Evolutionary conservation across 768 basidiomycete genomes (phyloP).

Genomic region (Termitomyces sp.): DNA sequence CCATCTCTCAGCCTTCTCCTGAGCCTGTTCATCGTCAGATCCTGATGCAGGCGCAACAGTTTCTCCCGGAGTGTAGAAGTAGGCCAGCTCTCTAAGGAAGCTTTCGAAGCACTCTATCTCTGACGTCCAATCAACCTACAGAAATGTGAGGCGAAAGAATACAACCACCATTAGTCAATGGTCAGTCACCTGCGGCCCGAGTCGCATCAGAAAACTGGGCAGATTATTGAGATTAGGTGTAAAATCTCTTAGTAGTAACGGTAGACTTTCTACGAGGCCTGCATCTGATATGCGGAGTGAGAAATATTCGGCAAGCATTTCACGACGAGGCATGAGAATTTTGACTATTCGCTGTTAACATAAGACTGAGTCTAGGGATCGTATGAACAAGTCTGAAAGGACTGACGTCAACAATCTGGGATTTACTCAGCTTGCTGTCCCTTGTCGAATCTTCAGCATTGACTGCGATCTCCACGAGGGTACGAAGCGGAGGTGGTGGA

Average conservation of each 20-base stretch:
- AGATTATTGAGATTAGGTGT: constrained; percentile 89
- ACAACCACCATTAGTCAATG: neutral
- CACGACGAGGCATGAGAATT: constrained; percentile 54
- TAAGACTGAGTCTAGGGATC: neutral
- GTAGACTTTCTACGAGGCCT: constrained; percentile 71
- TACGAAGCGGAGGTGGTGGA: constrained; percentile 69
- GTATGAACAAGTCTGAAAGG: neutral
- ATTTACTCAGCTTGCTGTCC: constrained; percentile 47
- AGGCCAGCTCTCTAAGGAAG: constrained; percentile 85
- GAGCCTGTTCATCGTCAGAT: constrained; percentile 27
- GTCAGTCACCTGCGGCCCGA: constrained; percentile 81
- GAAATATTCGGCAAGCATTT: constrained; percentile 94
- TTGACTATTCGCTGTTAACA: constrained; percentile 51
- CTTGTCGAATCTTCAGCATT: constrained; percentile 58
- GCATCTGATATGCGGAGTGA: constrained; percentile 61
- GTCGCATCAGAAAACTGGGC: constrained; percentile 83
- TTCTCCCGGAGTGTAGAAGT: constrained; percentile 79
- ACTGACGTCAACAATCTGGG: constrained; percentile 67
- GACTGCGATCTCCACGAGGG: constrained; percentile 74
- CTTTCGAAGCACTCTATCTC: constrained; percentile 84
- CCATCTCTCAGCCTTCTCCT: constrained; percentile 66
- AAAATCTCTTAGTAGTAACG: constrained; percentile 79
- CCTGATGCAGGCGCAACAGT: constrained; percentile 14
- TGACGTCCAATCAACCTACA: constrained; percentile 81
- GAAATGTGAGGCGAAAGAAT: neutral